These are phyloP conservation scores for Cryphonectria parasitica DNA, from an alignment of 2,329 filamentous ascomycete genomes.

Conservation along the genomic window DNA sequence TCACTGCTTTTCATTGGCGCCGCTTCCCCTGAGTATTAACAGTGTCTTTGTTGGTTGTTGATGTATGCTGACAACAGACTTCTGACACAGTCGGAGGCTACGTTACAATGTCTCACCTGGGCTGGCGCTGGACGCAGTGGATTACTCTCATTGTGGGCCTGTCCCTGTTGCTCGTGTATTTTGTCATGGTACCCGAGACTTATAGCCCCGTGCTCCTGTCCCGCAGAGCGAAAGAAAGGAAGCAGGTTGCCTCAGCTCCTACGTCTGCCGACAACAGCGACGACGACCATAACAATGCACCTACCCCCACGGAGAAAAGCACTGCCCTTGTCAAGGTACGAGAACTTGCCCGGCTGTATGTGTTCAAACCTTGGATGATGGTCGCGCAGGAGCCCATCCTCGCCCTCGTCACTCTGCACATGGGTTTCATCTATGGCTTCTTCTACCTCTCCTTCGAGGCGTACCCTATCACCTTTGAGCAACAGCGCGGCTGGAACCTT, in stretches of 20 bases:
- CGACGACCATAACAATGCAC: background rate
- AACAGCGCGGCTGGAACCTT: conserved; percentile 38
- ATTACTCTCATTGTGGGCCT: conserved; percentile 3
- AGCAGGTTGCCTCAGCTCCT: no score
- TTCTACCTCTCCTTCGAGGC: conserved; percentile 52
- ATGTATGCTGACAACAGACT: background rate
- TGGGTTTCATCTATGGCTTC: conserved; percentile 45
- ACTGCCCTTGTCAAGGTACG: conserved; percentile 30
- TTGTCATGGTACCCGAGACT: conserved; percentile 7
- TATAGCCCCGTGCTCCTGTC: conserved; percentile 8
- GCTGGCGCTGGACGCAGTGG: conserved; percentile 13
- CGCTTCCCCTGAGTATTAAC: background rate
- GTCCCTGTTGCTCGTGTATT: background rate
- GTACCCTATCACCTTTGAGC: conserved; percentile 50
- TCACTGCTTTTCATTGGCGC: background rate
- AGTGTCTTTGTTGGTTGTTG: no score
- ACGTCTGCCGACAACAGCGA: no score
- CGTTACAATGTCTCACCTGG: conserved; percentile 5
- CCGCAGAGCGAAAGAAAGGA: background rate
- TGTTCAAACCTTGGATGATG: conserved; percentile 32
- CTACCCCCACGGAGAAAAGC: background rate
- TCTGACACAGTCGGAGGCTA: background rate
- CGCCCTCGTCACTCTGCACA: conserved; percentile 30
- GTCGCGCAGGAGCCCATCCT: conserved; percentile 32
- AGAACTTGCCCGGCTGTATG: conserved; percentile 28